Percentiles rank a stretch among this genome's conserved stretches.
These are phyloP conservation scores for Emmonsiellopsis sp. DNA, from an alignment of 2,329 filamentous ascomycete genomes.

Conservation along the genomic window DNA sequence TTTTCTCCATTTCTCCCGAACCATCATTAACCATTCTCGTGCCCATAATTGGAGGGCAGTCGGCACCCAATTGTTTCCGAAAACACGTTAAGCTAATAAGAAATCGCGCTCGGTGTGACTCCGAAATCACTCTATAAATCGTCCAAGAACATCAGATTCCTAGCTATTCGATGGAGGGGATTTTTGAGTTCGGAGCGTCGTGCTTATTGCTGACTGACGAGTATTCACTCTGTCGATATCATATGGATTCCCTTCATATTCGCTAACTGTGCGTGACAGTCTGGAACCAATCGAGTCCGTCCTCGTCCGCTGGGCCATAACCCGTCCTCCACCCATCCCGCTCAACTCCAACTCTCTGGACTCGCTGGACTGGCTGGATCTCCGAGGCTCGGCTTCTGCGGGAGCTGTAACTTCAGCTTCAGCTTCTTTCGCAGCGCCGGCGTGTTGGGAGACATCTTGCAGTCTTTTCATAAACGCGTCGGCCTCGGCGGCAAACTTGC, in stretches of 20 bases:
- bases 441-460: conserved; percentile 11
- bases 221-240: conserved; percentile 38
- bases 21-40: no score
- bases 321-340: background rate
- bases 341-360: background rate
- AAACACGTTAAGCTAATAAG: background rate
- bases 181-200: background rate
- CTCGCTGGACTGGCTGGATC: background rate
- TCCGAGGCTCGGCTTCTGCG: background rate
- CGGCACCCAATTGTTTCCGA: no score
- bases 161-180: background rate
- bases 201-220: conserved; percentile 1
- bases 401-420: background rate
- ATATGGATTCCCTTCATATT: conserved; percentile 38
- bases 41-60: no score
- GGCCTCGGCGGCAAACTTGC: conserved; percentile 61
- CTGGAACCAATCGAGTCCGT: background rate
- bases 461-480: conserved; percentile 49
- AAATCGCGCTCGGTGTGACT: no score
- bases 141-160: no score
- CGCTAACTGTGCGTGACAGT: conserved; percentile 3
- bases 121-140: no score
- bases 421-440: background rate
- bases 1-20: no score
- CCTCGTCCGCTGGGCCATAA: background rate